Conservation (phyloP, 805 yeast genomes). For the Hanseniaspora meyeri region DNA sequence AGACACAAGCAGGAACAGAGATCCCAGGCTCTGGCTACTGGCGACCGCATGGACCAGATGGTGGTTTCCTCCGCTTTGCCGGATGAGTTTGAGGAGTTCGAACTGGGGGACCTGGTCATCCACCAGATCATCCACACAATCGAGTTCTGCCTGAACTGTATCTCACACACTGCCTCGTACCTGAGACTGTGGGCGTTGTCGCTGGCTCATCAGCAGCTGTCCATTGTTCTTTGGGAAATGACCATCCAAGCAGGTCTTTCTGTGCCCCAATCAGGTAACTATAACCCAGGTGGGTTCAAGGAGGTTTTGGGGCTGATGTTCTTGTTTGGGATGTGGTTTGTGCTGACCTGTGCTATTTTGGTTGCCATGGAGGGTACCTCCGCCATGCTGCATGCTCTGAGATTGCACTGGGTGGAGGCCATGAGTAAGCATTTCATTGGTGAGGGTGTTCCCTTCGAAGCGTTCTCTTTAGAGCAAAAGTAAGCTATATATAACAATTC, state of each 20-base stretch:
- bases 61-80: conserved; percentile 32
- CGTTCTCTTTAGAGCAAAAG: conserved; percentile 52
- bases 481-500: neutral
- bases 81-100: conserved; percentile 37
- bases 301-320: conserved; percentile 68
- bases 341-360: conserved; percentile 75
- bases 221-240: conserved; percentile 94
- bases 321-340: conserved; percentile 90
- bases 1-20: conserved; percentile 26
- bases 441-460: conserved; percentile 82
- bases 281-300: conserved; percentile 35
- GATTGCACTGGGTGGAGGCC: conserved; percentile 98
- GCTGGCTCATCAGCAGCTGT: conserved; percentile 90
- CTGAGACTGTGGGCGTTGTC: conserved; percentile 95
- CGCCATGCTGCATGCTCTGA: conserved; percentile 96
- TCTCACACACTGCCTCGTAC: conserved; percentile 96
- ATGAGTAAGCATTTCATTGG: conserved; percentile 98
- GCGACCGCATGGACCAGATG: conserved; percentile 37
- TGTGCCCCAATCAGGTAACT: conserved; percentile 15
- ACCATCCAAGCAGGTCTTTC: conserved; percentile 73
- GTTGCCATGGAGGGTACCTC: conserved; percentile 98
- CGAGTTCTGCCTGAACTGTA: conserved; percentile 93
- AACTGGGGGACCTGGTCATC: conserved; percentile 87
- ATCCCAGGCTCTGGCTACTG: conserved; percentile 29
- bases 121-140: conserved; percentile 96